phyloP scores from a whole-genome alignment of 495 filamentous ascomycete genomes.

The Trichoderma asperelloides region DNA sequence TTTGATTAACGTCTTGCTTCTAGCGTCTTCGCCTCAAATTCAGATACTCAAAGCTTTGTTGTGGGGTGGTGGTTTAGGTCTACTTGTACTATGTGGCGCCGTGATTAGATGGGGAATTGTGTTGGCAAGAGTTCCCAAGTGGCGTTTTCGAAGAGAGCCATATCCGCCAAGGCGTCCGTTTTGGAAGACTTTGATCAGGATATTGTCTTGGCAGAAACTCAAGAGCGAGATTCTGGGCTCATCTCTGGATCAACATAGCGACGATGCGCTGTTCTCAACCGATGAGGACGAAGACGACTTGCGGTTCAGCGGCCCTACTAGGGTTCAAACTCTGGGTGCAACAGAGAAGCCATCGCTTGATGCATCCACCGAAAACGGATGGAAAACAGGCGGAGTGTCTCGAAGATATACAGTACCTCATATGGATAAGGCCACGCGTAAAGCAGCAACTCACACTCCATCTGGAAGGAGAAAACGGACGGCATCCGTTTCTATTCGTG shows the following conservation, averaged over 20 bases:
- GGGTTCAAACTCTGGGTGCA: conserved; percentile 1
- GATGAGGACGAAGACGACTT: conserved; percentile 16
- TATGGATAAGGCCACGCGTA: conserved; percentile 19
- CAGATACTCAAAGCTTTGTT: conserved; percentile 73
- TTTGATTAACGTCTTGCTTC: conserved; percentile 73
- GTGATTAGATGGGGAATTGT: conserved; percentile 80
- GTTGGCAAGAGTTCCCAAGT: conserved; percentile 79
- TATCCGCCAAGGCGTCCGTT: conserved; percentile 17
- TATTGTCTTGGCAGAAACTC: conserved; percentile 22
- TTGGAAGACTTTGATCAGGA: conserved; percentile 18
- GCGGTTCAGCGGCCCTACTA: background rate
- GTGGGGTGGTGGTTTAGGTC: conserved; percentile 75
- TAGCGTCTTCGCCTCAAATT: conserved; percentile 73
- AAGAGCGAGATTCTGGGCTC: conserved; percentile 20
- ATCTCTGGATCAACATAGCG: conserved; percentile 5
- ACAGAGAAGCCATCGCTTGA: background rate
- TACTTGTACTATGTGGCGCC: conserved; percentile 64
- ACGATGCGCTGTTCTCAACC: conserved; percentile 16
- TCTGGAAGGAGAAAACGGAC: conserved; percentile 59
- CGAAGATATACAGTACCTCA: conserved; percentile 48
- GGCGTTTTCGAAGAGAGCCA: conserved; percentile 63
- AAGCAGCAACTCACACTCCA: conserved; percentile 33
- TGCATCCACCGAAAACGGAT: background rate
- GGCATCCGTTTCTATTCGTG: conserved; percentile 55
- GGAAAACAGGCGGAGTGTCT: background rate